Conservation (phyloP, 192 early-diverging fungal genomes). For the Coemansia biformis region DNA sequence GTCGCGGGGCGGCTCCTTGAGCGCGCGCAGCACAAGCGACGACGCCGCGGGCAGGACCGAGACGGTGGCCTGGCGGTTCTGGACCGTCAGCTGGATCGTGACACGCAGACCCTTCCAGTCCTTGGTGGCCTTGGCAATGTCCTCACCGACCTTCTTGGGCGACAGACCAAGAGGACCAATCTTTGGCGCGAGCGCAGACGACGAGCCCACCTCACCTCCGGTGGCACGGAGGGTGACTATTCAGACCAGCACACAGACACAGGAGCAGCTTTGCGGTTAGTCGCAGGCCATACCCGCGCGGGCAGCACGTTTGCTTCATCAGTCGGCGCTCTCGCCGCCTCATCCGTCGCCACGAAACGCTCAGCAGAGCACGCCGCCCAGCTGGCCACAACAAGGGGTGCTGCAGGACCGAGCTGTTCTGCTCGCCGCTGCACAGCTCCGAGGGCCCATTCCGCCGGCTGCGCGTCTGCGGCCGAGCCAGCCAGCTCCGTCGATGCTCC, state of each 20-base stretch:
- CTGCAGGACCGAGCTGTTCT: no score
- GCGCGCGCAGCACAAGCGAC: constrained; percentile 91
- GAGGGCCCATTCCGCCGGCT: no score
- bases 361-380: no score
- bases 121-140: constrained; percentile 99
- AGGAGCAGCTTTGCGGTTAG: not conserved
- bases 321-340: no score
- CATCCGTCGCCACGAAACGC: no score
- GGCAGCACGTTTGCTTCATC: no score
- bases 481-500: no score
- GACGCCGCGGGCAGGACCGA: constrained; percentile 95
- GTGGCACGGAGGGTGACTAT: constrained; percentile 89
- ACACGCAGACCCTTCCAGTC: constrained; percentile 99
- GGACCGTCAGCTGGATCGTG: constrained; percentile 96
- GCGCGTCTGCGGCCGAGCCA: no score
- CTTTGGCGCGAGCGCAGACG: constrained; percentile 97
- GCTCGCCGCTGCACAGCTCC: no score
- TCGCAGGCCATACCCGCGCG: no score
- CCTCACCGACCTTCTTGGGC: constrained; percentile 99
- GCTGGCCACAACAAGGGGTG: no score
- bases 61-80: constrained; percentile 99
- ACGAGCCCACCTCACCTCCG: constrained; percentile 98
- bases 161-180: constrained; percentile 99
- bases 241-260: not conserved
- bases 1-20: constrained; percentile 96